These are phyloP conservation scores for Exophiala dermatitidis DNA, from an alignment of 2,329 filamentous ascomycete species.

Conservation along the genomic window DNA sequence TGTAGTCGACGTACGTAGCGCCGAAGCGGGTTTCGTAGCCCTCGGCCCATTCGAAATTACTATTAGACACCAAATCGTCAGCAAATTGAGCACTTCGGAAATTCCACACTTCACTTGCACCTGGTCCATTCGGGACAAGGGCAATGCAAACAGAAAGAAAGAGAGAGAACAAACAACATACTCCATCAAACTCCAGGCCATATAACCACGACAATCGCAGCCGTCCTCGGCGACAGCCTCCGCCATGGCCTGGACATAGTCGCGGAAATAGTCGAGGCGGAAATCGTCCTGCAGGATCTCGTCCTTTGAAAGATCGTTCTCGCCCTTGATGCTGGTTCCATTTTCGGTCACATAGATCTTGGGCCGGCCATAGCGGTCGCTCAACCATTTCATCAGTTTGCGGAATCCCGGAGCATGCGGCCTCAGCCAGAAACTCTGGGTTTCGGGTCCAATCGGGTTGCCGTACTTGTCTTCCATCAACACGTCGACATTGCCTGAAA, in stretches of 20 bases:
- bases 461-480: conserved; percentile 64
- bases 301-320: conserved; percentile 61
- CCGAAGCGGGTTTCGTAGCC: conserved; percentile 82
- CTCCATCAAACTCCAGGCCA: conserved; percentile 85
- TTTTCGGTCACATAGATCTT: conserved; percentile 86
- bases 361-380: conserved; percentile 66
- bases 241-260: conserved; percentile 70
- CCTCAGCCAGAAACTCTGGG: conserved; percentile 72
- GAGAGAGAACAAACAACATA: conserved; percentile 35
- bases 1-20: conserved; percentile 75
- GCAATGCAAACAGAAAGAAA: not conserved
- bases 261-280: conserved; percentile 68
- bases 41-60: conserved; percentile 88
- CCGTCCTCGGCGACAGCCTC: conserved; percentile 63
- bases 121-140: not conserved
- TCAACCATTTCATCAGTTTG: conserved; percentile 68
- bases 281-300: conserved; percentile 75
- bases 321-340: conserved; percentile 74
- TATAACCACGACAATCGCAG: conserved; percentile 72
- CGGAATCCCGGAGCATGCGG: conserved; percentile 71
- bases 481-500: conserved; percentile 67
- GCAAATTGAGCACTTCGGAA: too few species aligned
- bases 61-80: conserved; percentile 28
- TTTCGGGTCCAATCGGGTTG: conserved; percentile 70
- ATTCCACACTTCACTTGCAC: too few species aligned